phyloP scores from a whole-genome alignment of 1,284 basidiomycete genomes.

The Malassezia arunalokei region DNA sequence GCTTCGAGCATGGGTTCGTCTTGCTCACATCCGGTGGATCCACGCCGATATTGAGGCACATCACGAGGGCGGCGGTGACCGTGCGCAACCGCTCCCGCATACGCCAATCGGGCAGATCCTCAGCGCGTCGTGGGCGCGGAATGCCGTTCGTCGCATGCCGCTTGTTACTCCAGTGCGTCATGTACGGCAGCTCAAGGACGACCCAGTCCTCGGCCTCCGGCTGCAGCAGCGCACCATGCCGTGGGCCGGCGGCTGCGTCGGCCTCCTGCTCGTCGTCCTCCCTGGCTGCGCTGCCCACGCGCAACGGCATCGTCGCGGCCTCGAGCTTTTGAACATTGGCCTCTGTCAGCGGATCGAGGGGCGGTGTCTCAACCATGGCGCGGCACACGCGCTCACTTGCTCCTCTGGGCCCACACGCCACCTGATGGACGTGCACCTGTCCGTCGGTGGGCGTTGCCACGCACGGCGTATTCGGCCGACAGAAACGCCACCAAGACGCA shows the following conservation, averaged over 20 bases:
- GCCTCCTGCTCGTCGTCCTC: neutral
- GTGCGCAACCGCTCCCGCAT: conserved; percentile 75
- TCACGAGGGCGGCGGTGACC: conserved; percentile 77
- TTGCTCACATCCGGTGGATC: conserved; percentile 96
- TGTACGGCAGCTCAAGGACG: conserved; percentile 38
- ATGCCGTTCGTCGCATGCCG: conserved; percentile 78
- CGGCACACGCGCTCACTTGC: too few relatives aligned
- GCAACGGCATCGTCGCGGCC: neutral
- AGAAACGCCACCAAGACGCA: neutral
- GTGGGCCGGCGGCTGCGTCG: conserved; percentile 15
- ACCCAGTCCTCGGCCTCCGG: conserved; percentile 40
- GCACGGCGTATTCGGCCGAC: neutral
- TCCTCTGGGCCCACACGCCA: too few relatives aligned
- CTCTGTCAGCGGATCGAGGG: too few relatives aligned
- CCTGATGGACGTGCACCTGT: too few relatives aligned
- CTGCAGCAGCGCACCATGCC: conserved; percentile 38
- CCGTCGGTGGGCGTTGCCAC: too few relatives aligned
- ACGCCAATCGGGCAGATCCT: conserved; percentile 56
- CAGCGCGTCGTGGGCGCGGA: conserved; percentile 57
- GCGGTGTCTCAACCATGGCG: too few relatives aligned
- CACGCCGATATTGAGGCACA: conserved; percentile 93
- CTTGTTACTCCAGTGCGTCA: conserved; percentile 50
- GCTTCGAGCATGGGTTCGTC: conserved; percentile 84
- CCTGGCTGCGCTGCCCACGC: neutral
- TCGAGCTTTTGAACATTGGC: neutral